phyloP scores from a whole-genome alignment of 257 asterid genomes.

The Jacaranda copaia region DNA sequence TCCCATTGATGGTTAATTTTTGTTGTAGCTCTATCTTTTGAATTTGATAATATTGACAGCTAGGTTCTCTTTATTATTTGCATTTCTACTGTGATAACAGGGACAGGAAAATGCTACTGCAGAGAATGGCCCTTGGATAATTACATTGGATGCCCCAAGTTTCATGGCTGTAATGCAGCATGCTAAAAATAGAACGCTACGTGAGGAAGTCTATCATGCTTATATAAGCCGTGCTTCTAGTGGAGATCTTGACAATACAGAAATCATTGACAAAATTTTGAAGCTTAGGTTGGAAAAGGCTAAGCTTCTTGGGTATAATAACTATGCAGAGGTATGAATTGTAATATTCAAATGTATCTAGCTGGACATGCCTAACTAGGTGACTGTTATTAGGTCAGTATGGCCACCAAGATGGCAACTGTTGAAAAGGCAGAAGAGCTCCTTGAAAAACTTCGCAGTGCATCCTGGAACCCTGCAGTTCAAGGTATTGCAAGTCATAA shows the following conservation, averaged over 20 bases:
- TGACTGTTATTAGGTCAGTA: conserved; percentile 76
- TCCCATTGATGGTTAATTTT: conserved; percentile 14
- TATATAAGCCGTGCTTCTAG: conserved; percentile 88
- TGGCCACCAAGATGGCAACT: conserved; percentile 98
- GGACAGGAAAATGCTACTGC: conserved; percentile 96
- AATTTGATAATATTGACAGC: conserved; percentile 26
- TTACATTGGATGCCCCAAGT: conserved; percentile 96
- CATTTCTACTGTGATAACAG: conserved; percentile 49
- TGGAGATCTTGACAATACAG: conserved; percentile 89
- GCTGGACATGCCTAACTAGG: conserved; percentile 37
- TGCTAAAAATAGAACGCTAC: conserved; percentile 80
- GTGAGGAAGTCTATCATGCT: conserved; percentile 98
- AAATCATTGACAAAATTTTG: conserved; percentile 81
- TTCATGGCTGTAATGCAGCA: conserved; percentile 89
- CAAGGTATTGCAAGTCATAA: conserved; percentile 46
- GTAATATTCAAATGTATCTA: conserved; percentile 8
- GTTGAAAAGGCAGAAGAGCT: conserved; percentile 87
- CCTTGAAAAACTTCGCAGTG: conserved; percentile 84
- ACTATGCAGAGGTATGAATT: conserved; percentile 85
- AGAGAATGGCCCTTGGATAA: conserved; percentile 93
- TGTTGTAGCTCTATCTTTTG: conserved; percentile 13
- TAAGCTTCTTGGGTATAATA: conserved; percentile 92
- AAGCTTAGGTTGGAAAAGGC: conserved; percentile 92
- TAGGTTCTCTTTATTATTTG: conserved; percentile 16
- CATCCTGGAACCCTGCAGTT: conserved; percentile 96